These are phyloP conservation scores for Apium graveolens DNA, from an alignment of 129 eudicot species.

Conservation along the genomic window DNA sequence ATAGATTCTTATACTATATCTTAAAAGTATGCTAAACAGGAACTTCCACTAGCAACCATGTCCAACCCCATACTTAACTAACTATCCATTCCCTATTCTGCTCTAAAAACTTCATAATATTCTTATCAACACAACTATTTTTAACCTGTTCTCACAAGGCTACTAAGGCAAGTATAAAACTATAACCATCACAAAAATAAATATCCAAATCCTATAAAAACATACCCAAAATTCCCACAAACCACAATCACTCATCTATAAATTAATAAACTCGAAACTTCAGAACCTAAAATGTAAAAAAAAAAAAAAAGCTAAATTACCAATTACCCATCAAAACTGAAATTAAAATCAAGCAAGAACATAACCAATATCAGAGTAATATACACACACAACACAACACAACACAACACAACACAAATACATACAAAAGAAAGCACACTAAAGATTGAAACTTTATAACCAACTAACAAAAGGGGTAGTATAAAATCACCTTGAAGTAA, in stretches of 20 bases:
- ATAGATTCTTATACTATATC: no score
- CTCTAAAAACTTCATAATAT: not conserved
- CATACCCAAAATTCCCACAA: not conserved
- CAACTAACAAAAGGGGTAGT: not conserved
- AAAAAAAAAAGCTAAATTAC: not conserved
- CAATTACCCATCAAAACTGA: not conserved
- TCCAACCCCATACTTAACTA: not conserved
- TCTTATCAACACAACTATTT: not conserved
- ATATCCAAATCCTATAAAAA: not conserved
- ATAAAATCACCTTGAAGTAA: constrained; percentile 33
- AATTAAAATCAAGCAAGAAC: not conserved
- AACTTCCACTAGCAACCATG: not conserved
- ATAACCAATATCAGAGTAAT: not conserved
- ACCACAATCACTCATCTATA: not conserved
- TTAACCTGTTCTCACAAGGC: not conserved
- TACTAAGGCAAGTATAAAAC: not conserved
- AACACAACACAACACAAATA: no score
- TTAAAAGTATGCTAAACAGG: not conserved
- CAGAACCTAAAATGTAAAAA: no score
- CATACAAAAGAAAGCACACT: not conserved
- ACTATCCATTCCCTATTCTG: not conserved
- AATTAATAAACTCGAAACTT: not conserved
- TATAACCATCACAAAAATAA: not conserved
- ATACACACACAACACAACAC: no score
- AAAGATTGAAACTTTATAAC: not conserved